Conservation (phyloP, 179 eudicot genomes). For the Sideroxylon spinosum region DNA sequence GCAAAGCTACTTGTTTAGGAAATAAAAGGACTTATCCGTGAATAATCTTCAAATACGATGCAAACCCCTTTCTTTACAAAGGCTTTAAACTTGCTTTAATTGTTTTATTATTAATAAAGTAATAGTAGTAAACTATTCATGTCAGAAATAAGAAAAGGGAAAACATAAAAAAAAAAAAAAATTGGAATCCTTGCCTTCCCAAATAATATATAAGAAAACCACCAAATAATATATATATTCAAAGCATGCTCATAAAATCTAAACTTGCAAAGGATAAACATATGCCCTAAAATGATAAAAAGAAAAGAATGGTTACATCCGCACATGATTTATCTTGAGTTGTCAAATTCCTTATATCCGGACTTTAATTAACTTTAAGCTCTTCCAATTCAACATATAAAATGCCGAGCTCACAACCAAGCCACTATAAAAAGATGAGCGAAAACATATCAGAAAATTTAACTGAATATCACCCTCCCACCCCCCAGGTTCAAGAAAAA, state of each 20-base stretch:
- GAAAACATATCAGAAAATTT: not conserved
- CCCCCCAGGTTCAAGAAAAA: not conserved
- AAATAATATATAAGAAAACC: not conserved
- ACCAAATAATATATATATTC: not conserved
- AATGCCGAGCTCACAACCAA: not conserved
- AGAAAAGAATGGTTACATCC: not conserved
- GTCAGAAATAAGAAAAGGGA: not conserved
- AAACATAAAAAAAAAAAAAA: not conserved
- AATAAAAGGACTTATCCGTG: not conserved
- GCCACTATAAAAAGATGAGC: not conserved
- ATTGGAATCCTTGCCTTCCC: not conserved
- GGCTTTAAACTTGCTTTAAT: too few species aligned
- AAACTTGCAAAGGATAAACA: not conserved
- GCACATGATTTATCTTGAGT: not conserved
- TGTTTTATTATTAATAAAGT: not conserved
- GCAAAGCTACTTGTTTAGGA: not conserved
- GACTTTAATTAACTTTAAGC: not conserved
- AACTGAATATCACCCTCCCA: not conserved
- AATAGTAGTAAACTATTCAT: not conserved
- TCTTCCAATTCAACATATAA: not conserved
- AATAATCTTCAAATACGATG: not conserved
- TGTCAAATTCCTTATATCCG: not conserved
- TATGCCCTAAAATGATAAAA: not conserved
- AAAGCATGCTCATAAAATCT: not conserved
- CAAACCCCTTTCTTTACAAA: not conserved